These are phyloP conservation scores for Exophiala xenobiotica DNA, from an alignment of 2,329 filamentous ascomycete species.

Conservation along the genomic window DNA sequence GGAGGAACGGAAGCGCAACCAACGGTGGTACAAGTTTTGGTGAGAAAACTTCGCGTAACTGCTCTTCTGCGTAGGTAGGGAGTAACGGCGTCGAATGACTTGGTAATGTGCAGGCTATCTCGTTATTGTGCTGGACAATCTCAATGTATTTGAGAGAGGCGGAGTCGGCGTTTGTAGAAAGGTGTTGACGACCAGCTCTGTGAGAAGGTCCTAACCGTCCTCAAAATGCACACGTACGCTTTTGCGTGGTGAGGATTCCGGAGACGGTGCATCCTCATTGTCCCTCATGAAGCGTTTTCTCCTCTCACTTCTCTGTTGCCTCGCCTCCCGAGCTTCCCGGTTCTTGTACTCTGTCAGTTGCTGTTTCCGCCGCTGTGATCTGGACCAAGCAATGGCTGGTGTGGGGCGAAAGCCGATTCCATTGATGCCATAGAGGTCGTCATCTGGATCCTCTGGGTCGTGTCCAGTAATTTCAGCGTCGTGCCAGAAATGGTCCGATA, in stretches of 20 bases:
- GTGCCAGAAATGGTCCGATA: conserved; percentile 50
- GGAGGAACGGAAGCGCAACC: conserved; percentile 43
- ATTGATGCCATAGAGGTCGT: conserved; percentile 64
- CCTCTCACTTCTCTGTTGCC: conserved; percentile 56
- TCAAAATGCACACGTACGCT: conserved; percentile 24
- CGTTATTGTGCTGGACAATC: too few relatives aligned
- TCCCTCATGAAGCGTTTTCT: conserved; percentile 34
- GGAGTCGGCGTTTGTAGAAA: too few relatives aligned
- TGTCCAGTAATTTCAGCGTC: conserved; percentile 64
- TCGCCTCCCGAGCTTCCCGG: conserved; percentile 59
- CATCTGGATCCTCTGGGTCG: conserved; percentile 54
- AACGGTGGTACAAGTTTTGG: conserved; percentile 50
- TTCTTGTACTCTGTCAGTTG: conserved; percentile 61
- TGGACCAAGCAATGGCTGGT: conserved; percentile 56
- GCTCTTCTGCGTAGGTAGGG: neutral
- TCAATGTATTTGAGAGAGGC: too few relatives aligned
- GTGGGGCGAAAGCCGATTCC: conserved; percentile 64
- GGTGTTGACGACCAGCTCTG: neutral
- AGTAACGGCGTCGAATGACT: neutral
- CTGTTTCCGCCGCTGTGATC: conserved; percentile 56
- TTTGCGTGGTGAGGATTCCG: conserved; percentile 29
- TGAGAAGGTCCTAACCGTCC: conserved; percentile 17
- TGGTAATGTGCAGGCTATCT: neutral
- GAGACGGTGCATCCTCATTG: conserved; percentile 12
- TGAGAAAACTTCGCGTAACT: conserved; percentile 30